A percentile compares a stretch with the other conserved stretches of the same genome.
Evolutionary conservation across 371 early-diverging fungal genomes (phyloP).

Genomic region (Dinochytrium kinnereticum): DNA sequence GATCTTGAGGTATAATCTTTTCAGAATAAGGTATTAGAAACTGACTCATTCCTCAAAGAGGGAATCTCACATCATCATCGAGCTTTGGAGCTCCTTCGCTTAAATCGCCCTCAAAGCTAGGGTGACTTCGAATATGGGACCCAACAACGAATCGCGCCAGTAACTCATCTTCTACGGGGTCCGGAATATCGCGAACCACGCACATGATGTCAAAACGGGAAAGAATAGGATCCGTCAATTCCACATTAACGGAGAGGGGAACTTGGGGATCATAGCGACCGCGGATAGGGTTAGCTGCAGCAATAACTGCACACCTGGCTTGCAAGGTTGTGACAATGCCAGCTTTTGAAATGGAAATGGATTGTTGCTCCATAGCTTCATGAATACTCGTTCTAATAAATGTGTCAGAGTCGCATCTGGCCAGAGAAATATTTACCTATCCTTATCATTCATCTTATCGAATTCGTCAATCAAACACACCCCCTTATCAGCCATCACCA

Average conservation of each 20-base stretch:
- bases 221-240: slow-evolving; percentile 98
- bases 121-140: slow-evolving; percentile 91
- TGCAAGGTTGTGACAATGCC: slow-evolving; percentile 97
- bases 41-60: too few relatives aligned
- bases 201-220: slow-evolving; percentile 99
- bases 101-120: slow-evolving; percentile 48
- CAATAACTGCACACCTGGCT: slow-evolving; percentile 96
- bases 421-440: slow-evolving; percentile 57
- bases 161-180: slow-evolving; percentile 85
- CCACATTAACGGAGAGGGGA: slow-evolving; percentile 98
- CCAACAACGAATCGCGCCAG: slow-evolving; percentile 96
- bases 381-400: slow-evolving; percentile 87
- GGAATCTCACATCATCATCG: slow-evolving; percentile 48
- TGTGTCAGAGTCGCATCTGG: neutral
- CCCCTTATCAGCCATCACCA: slow-evolving; percentile 98
- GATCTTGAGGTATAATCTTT: slow-evolving; percentile 78
- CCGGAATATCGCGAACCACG: slow-evolving; percentile 94
- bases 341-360: slow-evolving; percentile 98
- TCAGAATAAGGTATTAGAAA: neutral
- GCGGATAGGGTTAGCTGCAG: slow-evolving; percentile 98
- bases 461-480: slow-evolving; percentile 99
- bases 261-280: slow-evolving; percentile 97
- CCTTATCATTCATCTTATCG: slow-evolving; percentile 99
- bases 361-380: slow-evolving; percentile 99
- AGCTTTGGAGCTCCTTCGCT: slow-evolving; percentile 43